Evolutionary conservation across 257 asterid genomes (phyloP).

Genomic region (Solanum okadae): DNA sequence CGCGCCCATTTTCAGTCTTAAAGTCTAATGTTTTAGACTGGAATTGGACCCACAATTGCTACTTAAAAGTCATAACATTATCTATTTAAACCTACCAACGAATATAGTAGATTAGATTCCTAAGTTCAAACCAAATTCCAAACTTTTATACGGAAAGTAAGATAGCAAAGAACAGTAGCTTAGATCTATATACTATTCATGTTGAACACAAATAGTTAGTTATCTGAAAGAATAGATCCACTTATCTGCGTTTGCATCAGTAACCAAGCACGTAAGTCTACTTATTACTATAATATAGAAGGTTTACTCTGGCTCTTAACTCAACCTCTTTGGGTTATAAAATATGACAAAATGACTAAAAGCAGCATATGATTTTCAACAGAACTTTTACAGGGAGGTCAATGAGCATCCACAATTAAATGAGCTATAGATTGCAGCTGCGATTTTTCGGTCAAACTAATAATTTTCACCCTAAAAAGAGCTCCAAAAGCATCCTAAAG

Average conservation of each 20-base stretch:
- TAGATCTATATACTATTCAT: neutral
- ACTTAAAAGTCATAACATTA: neutral
- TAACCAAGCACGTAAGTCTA: neutral
- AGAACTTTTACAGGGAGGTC: neutral
- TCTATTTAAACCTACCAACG: neutral
- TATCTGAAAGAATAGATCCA: neutral
- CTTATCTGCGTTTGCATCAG: constrained; percentile 41
- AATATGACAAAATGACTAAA: neutral
- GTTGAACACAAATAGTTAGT: neutral
- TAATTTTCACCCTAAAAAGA: neutral
- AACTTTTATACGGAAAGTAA: neutral
- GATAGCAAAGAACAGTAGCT: neutral
- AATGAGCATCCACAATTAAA: neutral
- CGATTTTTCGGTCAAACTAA: neutral
- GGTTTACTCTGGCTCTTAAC: neutral
- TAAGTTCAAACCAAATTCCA: neutral
- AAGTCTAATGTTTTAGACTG: constrained; percentile 16
- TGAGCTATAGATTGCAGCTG: neutral
- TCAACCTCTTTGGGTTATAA: neutral
- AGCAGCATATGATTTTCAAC: neutral
- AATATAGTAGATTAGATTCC: neutral
- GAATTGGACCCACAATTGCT: constrained; percentile 18
- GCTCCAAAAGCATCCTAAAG: neutral
- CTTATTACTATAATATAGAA: neutral
- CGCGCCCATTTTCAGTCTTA: neutral